A percentile compares a stretch with the other conserved stretches of the same genome.
Evolutionary conservation across 306 rosid species (phyloP).

Genomic region (Vigna radiata): DNA sequence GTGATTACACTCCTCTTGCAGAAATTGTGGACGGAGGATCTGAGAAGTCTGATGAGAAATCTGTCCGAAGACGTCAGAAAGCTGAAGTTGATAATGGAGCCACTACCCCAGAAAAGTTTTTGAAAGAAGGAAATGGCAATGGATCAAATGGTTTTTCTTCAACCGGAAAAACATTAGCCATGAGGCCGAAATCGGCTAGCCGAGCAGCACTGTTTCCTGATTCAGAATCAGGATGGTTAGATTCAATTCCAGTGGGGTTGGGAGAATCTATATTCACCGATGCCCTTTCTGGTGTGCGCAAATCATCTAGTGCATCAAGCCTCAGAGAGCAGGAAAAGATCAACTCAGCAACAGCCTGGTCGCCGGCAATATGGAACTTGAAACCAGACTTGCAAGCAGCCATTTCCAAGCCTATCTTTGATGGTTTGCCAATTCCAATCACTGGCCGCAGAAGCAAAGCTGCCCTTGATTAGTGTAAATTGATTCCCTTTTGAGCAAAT

Average conservation of each 20-base stretch:
- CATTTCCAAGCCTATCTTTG: conserved; percentile 71
- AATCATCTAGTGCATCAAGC: conserved; percentile 74
- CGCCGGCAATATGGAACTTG: conserved; percentile 70
- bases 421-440: conserved; percentile 86
- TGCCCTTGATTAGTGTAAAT: conserved; percentile 75
- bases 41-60: conserved; percentile 75
- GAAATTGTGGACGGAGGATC: conserved; percentile 60
- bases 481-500: conserved; percentile 31
- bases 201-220: conserved; percentile 55
- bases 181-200: conserved; percentile 78
- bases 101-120: conserved; percentile 61
- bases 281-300: conserved; percentile 57
- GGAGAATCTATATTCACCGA: conserved; percentile 75
- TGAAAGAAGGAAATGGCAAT: conserved; percentile 62
- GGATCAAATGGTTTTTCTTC: conserved; percentile 65
- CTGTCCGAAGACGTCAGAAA: conserved; percentile 82
- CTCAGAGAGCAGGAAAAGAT: conserved; percentile 75
- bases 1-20: conserved; percentile 45
- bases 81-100: conserved; percentile 62
- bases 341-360: conserved; percentile 61
- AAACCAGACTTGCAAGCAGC: conserved; percentile 77
- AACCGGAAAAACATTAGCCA: conserved; percentile 65
- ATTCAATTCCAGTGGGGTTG: conserved; percentile 67
- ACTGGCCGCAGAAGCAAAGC: conserved; percentile 78
- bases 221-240: conserved; percentile 67